These are phyloP conservation scores for Dictyophora rubrovolvata DNA, from an alignment of 768 basidiomycete species.

Conservation along the genomic window DNA sequence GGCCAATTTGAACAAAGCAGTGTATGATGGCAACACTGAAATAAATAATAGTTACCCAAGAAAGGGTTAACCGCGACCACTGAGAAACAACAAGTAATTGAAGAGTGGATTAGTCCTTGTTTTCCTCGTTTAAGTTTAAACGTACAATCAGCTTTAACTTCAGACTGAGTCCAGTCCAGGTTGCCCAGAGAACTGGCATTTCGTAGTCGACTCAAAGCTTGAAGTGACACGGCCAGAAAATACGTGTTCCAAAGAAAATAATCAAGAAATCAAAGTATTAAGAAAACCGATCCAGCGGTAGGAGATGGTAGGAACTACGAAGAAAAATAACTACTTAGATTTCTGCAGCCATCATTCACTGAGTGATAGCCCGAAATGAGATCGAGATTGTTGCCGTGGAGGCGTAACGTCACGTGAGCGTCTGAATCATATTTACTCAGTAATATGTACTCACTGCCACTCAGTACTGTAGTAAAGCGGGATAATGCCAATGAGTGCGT, in stretches of 20 bases:
- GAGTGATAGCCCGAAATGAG: not conserved
- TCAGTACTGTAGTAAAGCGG: no score
- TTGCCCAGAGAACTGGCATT: not conserved
- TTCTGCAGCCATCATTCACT: not conserved
- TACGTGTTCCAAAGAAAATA: not conserved
- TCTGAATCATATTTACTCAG: no score
- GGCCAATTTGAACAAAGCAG: constrained; percentile 54
- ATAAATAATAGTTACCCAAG: constrained; percentile 54
- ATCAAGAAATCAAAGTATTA: not conserved
- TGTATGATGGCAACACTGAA: constrained; percentile 57
- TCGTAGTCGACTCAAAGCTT: not conserved
- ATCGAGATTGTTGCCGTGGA: not conserved
- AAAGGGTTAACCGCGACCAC: constrained; percentile 66
- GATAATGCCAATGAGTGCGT: no score
- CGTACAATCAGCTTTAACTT: constrained; percentile 42
- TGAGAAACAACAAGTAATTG: constrained; percentile 17
- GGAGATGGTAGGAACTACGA: not conserved
- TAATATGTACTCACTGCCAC: no score
- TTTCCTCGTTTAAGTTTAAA: constrained; percentile 5
- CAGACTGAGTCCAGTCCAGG: constrained; percentile 6
- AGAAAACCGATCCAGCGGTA: not conserved
- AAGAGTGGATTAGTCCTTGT: not conserved
- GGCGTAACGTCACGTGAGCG: no score
- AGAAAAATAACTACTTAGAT: not conserved
- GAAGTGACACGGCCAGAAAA: not conserved